Evolutionary conservation across 2,329 filamentous ascomycete genomes (phyloP).

Genomic region (Colletotrichum cordylinicola): DNA sequence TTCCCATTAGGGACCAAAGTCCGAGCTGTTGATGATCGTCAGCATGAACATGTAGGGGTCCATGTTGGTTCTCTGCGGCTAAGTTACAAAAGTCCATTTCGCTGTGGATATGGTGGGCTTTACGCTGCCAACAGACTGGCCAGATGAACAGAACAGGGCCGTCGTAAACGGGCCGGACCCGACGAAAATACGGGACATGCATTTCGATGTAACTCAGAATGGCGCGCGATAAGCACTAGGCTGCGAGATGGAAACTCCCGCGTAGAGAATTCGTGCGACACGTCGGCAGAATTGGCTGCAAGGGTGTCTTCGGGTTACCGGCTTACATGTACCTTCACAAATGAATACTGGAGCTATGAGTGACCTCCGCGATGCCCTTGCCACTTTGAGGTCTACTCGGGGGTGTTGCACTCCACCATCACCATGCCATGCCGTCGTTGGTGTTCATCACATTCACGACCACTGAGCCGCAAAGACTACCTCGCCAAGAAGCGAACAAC

Average conservation of each 20-base stretch:
- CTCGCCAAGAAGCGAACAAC: background rate
- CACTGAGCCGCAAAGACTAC: rapidly evolving
- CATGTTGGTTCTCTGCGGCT: background rate
- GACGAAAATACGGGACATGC: background rate
- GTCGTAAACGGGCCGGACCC: background rate
- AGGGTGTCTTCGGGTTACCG: background rate
- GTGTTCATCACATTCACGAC: background rate
- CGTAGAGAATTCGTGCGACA: background rate
- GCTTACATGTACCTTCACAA: background rate
- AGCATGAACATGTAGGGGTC: background rate
- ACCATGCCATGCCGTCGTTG: background rate
- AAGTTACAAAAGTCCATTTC: background rate
- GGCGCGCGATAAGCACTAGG: background rate
- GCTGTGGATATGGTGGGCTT: background rate
- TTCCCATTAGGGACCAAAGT: background rate
- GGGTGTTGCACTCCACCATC: background rate
- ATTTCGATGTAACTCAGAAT: background rate
- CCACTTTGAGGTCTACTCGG: rapidly evolving
- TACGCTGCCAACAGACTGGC: background rate
- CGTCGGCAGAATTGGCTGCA: background rate
- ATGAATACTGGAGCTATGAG: background rate
- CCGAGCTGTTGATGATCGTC: background rate
- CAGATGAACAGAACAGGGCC: background rate
- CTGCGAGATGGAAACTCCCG: background rate
- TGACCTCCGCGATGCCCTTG: background rate